Conservation (phyloP, 83 land plant species). For the Larix sibirica region DNA sequence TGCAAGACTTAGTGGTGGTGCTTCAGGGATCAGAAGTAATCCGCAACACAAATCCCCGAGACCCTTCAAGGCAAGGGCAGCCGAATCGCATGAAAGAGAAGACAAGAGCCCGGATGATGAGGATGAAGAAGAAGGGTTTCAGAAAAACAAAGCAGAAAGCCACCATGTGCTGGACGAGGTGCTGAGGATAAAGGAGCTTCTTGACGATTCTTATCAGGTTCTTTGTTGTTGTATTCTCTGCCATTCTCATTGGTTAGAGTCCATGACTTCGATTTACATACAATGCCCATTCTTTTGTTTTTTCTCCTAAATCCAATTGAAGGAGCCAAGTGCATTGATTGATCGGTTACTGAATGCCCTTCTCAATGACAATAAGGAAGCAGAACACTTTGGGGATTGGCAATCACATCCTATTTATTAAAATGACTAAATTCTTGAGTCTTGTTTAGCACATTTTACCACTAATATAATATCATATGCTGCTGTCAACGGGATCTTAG, state of each 20-base stretch:
- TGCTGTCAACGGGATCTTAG: too few relatives aligned
- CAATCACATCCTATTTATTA: background rate
- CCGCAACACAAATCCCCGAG: background rate
- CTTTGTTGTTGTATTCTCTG: background rate
- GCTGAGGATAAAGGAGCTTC: conserved; percentile 41
- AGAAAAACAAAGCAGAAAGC: conserved; percentile 16
- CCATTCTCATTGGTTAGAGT: background rate
- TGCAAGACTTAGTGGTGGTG: too few relatives aligned
- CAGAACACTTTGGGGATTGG: background rate
- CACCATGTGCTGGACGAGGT: conserved; percentile 36
- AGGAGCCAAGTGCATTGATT: background rate
- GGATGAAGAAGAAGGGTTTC: conserved; percentile 21
- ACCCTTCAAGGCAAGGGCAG: background rate
- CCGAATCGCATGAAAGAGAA: background rate
- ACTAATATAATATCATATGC: background rate
- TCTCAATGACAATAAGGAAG: background rate
- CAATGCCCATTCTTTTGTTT: background rate
- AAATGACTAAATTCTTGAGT: background rate
- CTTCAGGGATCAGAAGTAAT: background rate
- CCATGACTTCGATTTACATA: background rate
- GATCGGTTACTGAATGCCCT: background rate
- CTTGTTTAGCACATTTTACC: background rate
- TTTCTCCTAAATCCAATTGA: background rate
- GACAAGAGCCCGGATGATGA: conserved; percentile 2
- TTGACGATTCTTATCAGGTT: conserved; percentile 67